Conservation (phyloP, 2,329 filamentous ascomycete species). For the Pseudogymnoascus sp. region DNA sequence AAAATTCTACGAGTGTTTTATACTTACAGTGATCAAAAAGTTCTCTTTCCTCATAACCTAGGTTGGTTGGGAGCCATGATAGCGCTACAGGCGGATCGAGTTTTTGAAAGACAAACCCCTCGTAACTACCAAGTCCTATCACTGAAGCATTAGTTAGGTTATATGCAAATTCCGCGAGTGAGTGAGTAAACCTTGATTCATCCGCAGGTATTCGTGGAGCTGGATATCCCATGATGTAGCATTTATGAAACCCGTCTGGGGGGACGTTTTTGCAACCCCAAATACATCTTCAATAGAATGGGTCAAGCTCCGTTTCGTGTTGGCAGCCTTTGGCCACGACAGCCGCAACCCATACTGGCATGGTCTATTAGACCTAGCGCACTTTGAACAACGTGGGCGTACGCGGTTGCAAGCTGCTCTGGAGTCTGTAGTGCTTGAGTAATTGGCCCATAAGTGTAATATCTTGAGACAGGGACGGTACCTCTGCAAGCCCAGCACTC, state of each 20-base stretch:
- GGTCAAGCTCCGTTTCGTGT: constrained; percentile 20
- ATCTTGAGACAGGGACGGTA: constrained; percentile 16
- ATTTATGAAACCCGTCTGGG: constrained; percentile 20
- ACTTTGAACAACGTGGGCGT: constrained; percentile 19
- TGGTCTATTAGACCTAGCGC: constrained; percentile 16
- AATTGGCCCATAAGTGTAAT: constrained; percentile 11
- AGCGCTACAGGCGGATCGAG: constrained; percentile 17
- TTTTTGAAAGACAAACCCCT: constrained; percentile 16
- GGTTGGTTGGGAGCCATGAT: constrained; percentile 19
- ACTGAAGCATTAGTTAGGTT: constrained; percentile 17
- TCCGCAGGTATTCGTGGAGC: constrained; percentile 20
- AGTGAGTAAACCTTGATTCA: constrained; percentile 20
- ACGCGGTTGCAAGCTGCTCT: constrained; percentile 17
- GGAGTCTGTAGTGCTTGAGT: constrained; percentile 18
- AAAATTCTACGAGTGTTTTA: constrained; percentile 13
- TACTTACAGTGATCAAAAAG: constrained; percentile 20
- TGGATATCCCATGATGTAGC: constrained; percentile 22
- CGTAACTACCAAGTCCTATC: constrained; percentile 18
- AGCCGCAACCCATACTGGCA: constrained; percentile 22
- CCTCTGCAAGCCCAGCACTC: constrained; percentile 22
- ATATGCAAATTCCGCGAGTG: constrained; percentile 16
- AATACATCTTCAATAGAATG: constrained; percentile 18
- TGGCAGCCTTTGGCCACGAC: constrained; percentile 20
- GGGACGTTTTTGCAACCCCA: constrained; percentile 17
- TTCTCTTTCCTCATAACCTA: constrained; percentile 18